Evolutionary conservation across 768 basidiomycete genomes (phyloP).

Genomic region (Amanita exitialis): DNA sequence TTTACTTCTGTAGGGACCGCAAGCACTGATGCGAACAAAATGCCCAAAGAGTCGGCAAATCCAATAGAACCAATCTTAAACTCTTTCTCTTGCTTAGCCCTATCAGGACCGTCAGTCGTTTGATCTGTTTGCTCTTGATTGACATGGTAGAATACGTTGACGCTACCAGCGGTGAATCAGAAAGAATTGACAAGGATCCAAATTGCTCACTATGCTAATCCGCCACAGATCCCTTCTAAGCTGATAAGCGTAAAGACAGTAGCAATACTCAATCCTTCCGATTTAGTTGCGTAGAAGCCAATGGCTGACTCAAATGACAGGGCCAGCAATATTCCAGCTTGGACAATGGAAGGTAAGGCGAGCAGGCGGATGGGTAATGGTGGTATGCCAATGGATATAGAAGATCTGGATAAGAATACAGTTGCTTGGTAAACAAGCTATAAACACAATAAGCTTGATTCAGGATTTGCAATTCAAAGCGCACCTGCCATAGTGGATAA

Average conservation of each 20-base stretch:
- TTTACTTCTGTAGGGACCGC: conserved; percentile 68
- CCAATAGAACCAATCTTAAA: conserved; percentile 90
- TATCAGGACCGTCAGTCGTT: conserved; percentile 40
- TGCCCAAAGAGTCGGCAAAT: conserved; percentile 74
- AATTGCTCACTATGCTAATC: conserved; percentile 72
- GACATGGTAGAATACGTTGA: conserved; percentile 79
- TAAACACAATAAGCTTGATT: conserved; percentile 31
- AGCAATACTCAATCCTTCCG: conserved; percentile 37
- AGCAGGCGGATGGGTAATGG: conserved; percentile 64
- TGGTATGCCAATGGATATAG: conserved; percentile 77
- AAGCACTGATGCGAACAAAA: conserved; percentile 49
- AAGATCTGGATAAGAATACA: conserved; percentile 89
- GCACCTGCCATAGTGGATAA: conserved; percentile 90
- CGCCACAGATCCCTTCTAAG: conserved; percentile 88
- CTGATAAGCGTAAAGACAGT: conserved; percentile 72
- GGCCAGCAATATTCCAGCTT: conserved; percentile 52
- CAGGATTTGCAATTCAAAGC: conserved; percentile 26
- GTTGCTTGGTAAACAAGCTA: conserved; percentile 83
- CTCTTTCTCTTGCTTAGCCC: conserved; percentile 67
- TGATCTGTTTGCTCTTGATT: conserved; percentile 59
- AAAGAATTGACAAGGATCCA: conserved; percentile 9
- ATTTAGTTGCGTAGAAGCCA: conserved; percentile 46
- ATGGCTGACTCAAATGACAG: conserved; percentile 60
- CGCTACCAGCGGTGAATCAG: conserved; percentile 31
- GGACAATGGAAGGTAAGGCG: conserved; percentile 66